Conservation (phyloP, 805 yeast genomes). For the Saturnispora saitoi region DNA sequence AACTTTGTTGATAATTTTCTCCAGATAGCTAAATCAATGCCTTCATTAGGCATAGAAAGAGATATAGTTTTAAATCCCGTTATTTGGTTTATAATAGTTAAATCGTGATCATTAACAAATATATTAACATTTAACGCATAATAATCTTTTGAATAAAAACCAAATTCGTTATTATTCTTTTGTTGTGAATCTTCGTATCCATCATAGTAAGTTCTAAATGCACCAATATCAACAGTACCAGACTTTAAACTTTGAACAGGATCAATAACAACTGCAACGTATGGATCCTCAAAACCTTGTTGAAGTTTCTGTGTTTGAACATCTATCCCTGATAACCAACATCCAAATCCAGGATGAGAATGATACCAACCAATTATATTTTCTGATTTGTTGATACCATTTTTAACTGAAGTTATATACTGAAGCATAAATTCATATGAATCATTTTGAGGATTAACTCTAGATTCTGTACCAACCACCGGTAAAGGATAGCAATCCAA, state of each 20-base stretch:
- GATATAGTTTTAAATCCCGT: neutral
- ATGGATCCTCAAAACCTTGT: constrained; percentile 87
- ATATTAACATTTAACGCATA: constrained; percentile 57
- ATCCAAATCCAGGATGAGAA: constrained; percentile 95
- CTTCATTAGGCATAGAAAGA: neutral
- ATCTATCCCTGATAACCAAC: constrained; percentile 92
- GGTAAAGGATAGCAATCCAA: constrained; percentile 82
- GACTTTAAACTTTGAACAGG: constrained; percentile 60
- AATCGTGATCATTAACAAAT: constrained; percentile 46
- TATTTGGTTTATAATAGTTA: constrained; percentile 31
- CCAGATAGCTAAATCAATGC: neutral
- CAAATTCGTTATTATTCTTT: constrained; percentile 41
- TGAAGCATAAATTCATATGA: constrained; percentile 94
- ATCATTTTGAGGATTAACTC: constrained; percentile 91
- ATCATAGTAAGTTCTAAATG: constrained; percentile 60
- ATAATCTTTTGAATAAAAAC: constrained; percentile 61
- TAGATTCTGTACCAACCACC: constrained; percentile 90
- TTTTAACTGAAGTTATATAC: constrained; percentile 50
- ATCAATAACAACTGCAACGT: constrained; percentile 80
- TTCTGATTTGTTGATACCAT: constrained; percentile 40
- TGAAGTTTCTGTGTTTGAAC: constrained; percentile 82
- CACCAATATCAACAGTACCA: constrained; percentile 75
- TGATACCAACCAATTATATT: constrained; percentile 95
- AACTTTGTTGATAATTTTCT: neutral
- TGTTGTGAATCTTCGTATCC: constrained; percentile 13